A percentile compares a stretch with the other conserved stretches of the same genome.
Evolutionary conservation across 768 basidiomycete genomes (phyloP).

Genomic region (Boletus subcaerulescens): DNA sequence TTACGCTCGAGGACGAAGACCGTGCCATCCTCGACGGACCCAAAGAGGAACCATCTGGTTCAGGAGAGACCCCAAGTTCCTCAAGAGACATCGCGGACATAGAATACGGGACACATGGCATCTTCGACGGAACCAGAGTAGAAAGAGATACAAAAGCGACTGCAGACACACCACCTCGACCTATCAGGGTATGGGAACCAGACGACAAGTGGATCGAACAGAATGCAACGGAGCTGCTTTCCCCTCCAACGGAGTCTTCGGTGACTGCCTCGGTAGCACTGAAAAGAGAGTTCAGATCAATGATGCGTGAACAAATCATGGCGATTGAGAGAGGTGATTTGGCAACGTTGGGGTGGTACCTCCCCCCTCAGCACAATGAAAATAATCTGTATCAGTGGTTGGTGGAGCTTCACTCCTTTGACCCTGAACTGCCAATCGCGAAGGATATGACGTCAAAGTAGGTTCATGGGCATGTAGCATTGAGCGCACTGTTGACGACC

Average conservation of each 20-base stretch:
- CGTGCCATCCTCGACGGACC: slow-evolving; percentile 37
- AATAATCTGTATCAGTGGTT: slow-evolving; percentile 75
- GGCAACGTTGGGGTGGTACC: slow-evolving; percentile 59
- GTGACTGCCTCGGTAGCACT: slow-evolving; percentile 54
- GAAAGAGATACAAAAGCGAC: background rate
- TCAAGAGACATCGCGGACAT: background rate
- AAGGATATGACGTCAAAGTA: slow-evolving; percentile 54
- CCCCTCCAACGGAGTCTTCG: slow-evolving; percentile 58
- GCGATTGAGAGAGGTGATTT: slow-evolving; percentile 43
- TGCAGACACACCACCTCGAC: background rate
- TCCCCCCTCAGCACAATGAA: slow-evolving; percentile 61
- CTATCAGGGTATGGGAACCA: slow-evolving; percentile 48
- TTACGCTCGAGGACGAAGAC: slow-evolving; percentile 52
- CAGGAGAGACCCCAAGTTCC: background rate
- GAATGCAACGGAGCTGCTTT: slow-evolving; percentile 47
- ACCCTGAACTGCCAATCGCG: slow-evolving; percentile 55
- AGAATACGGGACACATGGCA: no score
- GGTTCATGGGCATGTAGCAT: slow-evolving; percentile 13
- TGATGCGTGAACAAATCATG: slow-evolving; percentile 57
- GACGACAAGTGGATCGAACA: slow-evolving; percentile 46
- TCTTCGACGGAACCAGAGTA: no score
- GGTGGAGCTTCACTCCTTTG: slow-evolving; percentile 71
- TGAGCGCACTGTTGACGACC: background rate
- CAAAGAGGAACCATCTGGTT: background rate
- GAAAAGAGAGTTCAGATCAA: slow-evolving; percentile 56